Conservation (phyloP, 495 filamentous ascomycete species). For the Melanomma pulvis-pyrius region DNA sequence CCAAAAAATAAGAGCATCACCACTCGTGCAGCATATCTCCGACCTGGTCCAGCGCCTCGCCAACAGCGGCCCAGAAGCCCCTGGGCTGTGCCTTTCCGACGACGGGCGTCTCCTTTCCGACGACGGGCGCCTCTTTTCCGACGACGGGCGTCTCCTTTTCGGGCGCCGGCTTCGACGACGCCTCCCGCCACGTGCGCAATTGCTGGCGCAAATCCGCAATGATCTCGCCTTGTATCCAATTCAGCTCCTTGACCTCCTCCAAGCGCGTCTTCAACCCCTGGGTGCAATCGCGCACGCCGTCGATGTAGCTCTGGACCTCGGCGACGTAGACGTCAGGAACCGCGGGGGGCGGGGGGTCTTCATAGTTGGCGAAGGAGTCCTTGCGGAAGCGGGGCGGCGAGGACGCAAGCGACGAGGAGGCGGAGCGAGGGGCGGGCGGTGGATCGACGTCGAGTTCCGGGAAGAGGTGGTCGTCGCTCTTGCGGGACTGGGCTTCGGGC, state of each 20-base stretch:
- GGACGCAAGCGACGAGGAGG: neutral
- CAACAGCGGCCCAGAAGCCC: constrained; percentile 6
- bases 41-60: constrained; percentile 20
- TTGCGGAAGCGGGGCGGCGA: neutral
- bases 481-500: constrained; percentile 8
- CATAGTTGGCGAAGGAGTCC: neutral
- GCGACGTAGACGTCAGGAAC: neutral
- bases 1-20: neutral
- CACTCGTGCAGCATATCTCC: constrained; percentile 19
- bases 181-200: neutral
- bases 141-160: neutral
- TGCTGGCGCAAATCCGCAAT: constrained; percentile 14
- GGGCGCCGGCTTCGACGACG: neutral
- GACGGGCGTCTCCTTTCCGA: neutral
- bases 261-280: constrained; percentile 10
- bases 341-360: neutral
- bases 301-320: constrained; percentile 12
- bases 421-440: neutral
- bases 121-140: neutral
- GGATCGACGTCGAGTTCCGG: constrained; percentile 2
- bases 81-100: neutral
- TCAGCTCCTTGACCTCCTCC: constrained; percentile 24
- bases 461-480: constrained; percentile 13
- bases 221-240: constrained; percentile 17
- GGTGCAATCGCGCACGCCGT: constrained; percentile 6